Evolutionary conservation across 192 early-diverging fungal genomes (phyloP).

Genomic region (Dispira simplex): DNA sequence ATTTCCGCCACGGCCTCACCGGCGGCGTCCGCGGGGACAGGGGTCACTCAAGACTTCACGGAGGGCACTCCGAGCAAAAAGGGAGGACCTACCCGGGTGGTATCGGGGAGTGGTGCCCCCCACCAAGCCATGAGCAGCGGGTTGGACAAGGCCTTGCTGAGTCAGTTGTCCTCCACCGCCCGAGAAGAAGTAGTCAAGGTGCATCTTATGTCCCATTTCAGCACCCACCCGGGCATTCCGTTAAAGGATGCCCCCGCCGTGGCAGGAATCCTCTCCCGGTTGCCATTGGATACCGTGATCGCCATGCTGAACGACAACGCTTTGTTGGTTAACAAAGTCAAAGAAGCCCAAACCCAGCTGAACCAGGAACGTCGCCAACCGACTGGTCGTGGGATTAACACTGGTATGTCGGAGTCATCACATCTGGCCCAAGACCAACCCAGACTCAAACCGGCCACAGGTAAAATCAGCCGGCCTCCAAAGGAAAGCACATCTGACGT

Average conservation of each 20-base stretch:
- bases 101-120: slow-evolving; percentile 1
- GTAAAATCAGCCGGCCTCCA: neutral
- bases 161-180: slow-evolving; percentile 18
- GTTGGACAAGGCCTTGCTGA: slow-evolving; percentile 22
- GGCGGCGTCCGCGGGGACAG: neutral
- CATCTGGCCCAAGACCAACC: neutral
- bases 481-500: neutral
- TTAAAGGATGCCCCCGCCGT: slow-evolving; percentile 17
- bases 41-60: neutral
- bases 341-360: slow-evolving; percentile 1
- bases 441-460: neutral
- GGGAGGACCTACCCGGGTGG: neutral
- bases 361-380: neutral
- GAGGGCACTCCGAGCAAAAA: neutral
- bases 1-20: neutral
- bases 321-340: slow-evolving; percentile 20
- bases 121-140: slow-evolving; percentile 15
- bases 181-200: slow-evolving; percentile 25
- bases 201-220: slow-evolving; percentile 19
- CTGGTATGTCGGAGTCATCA: no score
- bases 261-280: slow-evolving; percentile 16
- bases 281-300: slow-evolving; percentile 22
- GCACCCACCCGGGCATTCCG: slow-evolving; percentile 22
- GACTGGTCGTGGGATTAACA: no score
- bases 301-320: slow-evolving; percentile 22